These are phyloP conservation scores for Scenedesmus sp. DNA, from an alignment of 163 green algal genomes.

Conservation along the genomic window DNA sequence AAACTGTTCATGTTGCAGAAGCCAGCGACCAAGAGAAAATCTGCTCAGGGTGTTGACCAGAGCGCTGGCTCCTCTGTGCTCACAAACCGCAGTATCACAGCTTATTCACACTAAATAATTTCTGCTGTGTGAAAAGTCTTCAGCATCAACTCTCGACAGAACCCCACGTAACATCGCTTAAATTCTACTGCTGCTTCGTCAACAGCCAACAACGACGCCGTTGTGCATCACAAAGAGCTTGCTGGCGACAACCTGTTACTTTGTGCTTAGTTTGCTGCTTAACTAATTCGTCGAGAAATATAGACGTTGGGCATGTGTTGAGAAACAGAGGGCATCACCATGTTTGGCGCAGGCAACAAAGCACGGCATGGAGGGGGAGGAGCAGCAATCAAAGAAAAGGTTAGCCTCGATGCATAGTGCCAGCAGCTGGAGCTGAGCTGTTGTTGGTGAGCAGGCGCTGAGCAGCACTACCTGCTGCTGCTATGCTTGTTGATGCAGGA, in stretches of 20 bases:
- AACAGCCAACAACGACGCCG: not conserved
- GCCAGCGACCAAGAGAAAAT: not conserved
- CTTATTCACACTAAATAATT: too few relatives aligned
- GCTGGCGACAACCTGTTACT: not conserved
- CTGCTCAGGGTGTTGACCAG: not conserved
- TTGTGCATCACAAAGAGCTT: not conserved
- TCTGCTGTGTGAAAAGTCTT: too few relatives aligned
- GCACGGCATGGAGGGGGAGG: not conserved
- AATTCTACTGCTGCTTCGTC: not conserved
- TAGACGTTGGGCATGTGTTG: slow-evolving; percentile 9
- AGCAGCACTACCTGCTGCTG: not conserved
- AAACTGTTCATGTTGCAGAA: not conserved
- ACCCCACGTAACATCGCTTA: not conserved
- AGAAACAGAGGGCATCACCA: not conserved
- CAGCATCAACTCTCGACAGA: not conserved
- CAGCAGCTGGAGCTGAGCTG: not conserved
- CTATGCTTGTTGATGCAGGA: slow-evolving; percentile 20
- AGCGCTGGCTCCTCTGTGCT: not conserved
- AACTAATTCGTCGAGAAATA: not conserved
- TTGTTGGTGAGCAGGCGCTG: slow-evolving; percentile 5
- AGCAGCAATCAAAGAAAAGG: slow-evolving; percentile 37
- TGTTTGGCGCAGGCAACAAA: slow-evolving; percentile 28
- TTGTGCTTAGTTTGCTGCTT: not conserved
- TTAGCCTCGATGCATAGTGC: not conserved
- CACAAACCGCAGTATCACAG: too few relatives aligned